phyloP scores from a whole-genome alignment of 257 asterid species.

The Solanum etuberosum region DNA sequence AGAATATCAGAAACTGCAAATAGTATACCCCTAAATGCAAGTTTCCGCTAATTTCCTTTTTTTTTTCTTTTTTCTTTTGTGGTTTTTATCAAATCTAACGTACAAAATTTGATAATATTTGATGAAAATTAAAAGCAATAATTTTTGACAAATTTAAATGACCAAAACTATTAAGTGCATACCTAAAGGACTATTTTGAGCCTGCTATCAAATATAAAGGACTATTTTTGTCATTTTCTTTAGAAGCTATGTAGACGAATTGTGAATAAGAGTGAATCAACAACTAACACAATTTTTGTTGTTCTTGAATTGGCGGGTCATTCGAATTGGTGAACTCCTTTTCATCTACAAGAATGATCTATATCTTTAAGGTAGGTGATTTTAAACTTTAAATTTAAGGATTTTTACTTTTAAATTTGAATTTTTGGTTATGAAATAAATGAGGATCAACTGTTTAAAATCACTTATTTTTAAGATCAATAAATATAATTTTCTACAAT shows the following conservation, averaged over 20 bases:
- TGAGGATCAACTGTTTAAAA: too few species aligned
- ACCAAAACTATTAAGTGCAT: not conserved
- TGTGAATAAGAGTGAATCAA: not conserved
- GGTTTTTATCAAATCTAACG: not conserved
- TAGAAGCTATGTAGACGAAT: not conserved
- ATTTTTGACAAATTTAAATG: not conserved
- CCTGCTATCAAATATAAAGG: not conserved
- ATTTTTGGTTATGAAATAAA: too few species aligned
- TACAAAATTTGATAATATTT: not conserved
- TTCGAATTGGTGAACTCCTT: not conserved
- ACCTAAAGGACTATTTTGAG: not conserved
- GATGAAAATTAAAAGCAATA: not conserved
- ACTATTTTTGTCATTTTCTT: not conserved
- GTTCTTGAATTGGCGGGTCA: not conserved
- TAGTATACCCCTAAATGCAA: not conserved
- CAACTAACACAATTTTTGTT: not conserved
- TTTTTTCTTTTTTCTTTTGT: not conserved
- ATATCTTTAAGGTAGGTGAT: not conserved
- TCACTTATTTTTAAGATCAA: too few species aligned
- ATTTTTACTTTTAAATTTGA: too few species aligned
- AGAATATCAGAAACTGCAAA: too few species aligned
- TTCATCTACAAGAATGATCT: not conserved
- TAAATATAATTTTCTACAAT: too few species aligned
- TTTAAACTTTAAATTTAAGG: not conserved
- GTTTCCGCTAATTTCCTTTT: not conserved